Base-by-base conservation (phyloP, 306 rosid species). In the Casuarina glauca region DNA sequence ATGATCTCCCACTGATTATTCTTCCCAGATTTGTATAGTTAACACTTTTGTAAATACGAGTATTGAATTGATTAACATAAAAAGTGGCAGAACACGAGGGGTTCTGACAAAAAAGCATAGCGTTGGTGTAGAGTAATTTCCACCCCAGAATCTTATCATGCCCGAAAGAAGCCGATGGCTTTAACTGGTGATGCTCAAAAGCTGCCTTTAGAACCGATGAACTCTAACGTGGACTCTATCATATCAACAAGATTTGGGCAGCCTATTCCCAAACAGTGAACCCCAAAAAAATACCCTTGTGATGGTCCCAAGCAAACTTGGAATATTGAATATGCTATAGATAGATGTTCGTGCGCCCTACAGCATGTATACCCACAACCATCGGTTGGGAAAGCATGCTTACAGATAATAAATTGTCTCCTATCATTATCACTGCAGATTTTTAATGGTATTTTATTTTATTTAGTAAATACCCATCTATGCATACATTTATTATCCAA, bases 231-330 rank as follows among this genome's bases (percentile, higher is more conserved):
- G 63, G 62, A 19, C 63, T 57, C 63, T 44, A 41, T 36, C 12
- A 76, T 73, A 38, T 9, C 73, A 19, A 35, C 66, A 13, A 36
- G 66, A 66, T 38, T 16, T 66, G 49, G 74, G 74, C n/a, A 50
- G 52, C 51, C 74, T 76, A 76, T 76, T 76, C 53, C 80, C 39
- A 50, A 42, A 66, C 72, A n/a, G 20, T 39, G 9, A 52, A 26
- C 32, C 32, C 32, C 32, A 51, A 41, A 50, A 49, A 45, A 75
- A 53, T 57, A 50, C 39, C n/a, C 13, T 26, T 26, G 32, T 26
- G n/a, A 46, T 26, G 57, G 49, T 61, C 46, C 20, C 43, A 36
- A 38, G 48, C 64, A 35, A 62, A 48, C 9, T 38, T 38, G 63
- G 38, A 48, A 15, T 52, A 46, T 60, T 8, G 6, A 4, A 51